These are phyloP conservation scores for Poa annua DNA, from an alignment of 176 grass and related monocot species.

Conservation along the genomic window DNA sequence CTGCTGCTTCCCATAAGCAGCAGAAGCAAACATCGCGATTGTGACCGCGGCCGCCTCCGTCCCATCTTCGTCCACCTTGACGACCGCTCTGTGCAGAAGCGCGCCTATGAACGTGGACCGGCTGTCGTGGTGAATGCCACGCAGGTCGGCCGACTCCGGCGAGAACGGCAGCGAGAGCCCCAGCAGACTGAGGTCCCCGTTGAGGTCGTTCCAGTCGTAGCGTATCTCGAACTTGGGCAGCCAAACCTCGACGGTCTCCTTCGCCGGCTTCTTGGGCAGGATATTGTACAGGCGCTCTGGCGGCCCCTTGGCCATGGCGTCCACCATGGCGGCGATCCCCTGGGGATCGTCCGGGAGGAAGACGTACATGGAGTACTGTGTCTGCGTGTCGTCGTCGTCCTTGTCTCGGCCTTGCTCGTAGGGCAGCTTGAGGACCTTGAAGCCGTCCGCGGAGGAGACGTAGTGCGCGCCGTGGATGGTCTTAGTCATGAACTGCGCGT, in stretches of 20 bases:
- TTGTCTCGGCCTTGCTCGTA: not conserved
- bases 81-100: not conserved
- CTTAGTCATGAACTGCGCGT: not conserved
- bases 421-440: slow-evolving; percentile 41
- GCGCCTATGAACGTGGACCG: not conserved
- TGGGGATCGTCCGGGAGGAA: slow-evolving; percentile 19
- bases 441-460: not conserved
- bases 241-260: rapidly evolving
- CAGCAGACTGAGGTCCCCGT: not conserved
- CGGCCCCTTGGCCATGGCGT: not conserved
- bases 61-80: not conserved
- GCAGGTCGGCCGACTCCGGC: not conserved
- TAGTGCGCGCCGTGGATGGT: rapidly evolving
- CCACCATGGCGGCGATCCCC: not conserved
- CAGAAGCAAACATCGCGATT: not conserved
- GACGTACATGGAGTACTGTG: slow-evolving; percentile 20
- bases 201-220: not conserved
- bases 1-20: not conserved
- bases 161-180: slow-evolving; percentile 36
- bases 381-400: not conserved
- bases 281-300: not conserved
- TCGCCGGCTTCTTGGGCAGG: not conserved
- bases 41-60: not conserved
- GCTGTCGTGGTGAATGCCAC: not conserved
- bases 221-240: slow-evolving; percentile 29